Evolutionary conservation across 192 early-diverging fungal species (phyloP).

Genomic region (Umbelopsis sp.): DNA sequence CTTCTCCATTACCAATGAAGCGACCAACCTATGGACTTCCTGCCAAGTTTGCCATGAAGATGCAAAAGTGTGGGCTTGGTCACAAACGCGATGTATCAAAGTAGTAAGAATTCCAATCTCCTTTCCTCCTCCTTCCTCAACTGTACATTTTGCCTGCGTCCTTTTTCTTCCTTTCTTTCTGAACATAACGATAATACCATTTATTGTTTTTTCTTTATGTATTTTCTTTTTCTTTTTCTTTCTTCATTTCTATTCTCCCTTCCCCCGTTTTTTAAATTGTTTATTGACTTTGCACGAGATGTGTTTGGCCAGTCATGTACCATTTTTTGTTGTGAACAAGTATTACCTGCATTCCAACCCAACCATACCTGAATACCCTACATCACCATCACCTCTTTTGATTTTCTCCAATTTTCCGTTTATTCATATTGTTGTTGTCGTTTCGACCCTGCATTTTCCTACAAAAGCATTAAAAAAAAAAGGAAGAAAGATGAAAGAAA

Average conservation of each 20-base stretch:
- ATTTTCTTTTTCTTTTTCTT: not conserved
- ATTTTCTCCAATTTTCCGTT: not conserved
- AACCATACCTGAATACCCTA: not conserved
- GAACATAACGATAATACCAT: not conserved
- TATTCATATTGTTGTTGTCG: not conserved
- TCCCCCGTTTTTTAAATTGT: not conserved
- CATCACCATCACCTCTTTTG: not conserved
- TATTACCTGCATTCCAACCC: not conserved
- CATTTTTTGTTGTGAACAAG: constrained; percentile 19
- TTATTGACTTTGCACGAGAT: not conserved
- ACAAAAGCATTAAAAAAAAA: too few relatives aligned
- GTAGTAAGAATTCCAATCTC: not conserved
- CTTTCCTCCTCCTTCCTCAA: not conserved
- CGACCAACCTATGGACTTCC: constrained; percentile 30
- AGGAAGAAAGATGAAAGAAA: not conserved
- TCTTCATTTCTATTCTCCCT: not conserved
- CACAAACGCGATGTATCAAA: constrained; percentile 11
- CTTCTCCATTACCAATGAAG: constrained; percentile 20
- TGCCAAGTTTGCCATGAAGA: constrained; percentile 44
- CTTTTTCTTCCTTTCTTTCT: not conserved
- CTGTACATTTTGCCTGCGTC: constrained; percentile 13
- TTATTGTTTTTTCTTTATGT: not conserved
- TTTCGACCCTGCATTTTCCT: not conserved
- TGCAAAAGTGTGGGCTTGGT: constrained; percentile 29
- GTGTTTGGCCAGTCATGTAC: constrained; percentile 11